Evolutionary conservation across 345 rosid genomes (phyloP).

Genomic region (Viola odorata): DNA sequence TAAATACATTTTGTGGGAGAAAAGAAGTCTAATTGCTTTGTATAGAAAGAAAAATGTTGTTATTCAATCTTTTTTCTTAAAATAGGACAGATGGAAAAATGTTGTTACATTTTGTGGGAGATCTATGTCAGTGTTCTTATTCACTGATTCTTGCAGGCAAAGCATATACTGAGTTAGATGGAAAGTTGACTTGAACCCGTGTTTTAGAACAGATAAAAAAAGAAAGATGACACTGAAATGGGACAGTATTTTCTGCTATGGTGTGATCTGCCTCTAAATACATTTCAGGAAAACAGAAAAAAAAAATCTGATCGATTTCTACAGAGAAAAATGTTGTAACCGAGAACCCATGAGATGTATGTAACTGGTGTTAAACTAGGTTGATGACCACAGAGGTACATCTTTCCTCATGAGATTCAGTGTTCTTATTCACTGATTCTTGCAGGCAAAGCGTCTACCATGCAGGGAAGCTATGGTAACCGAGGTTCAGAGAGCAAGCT

Average conservation of each 20-base stretch:
- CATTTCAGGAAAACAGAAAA: neutral
- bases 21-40: neutral
- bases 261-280: neutral
- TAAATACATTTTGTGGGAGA: no score
- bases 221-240: no score
- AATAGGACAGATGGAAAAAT: no score
- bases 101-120: no score
- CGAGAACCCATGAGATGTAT: neutral
- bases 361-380: neutral
- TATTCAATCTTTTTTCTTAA: no score
- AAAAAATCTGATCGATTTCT: neutral
- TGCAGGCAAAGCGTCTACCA: slow-evolving; percentile 70
- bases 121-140: slow-evolving; percentile 4
- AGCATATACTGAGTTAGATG: slow-evolving; percentile 37
- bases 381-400: neutral
- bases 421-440: slow-evolving; percentile 6
- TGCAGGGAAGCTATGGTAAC: slow-evolving; percentile 37
- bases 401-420: neutral
- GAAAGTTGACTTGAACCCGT: no score
- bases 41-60: neutral
- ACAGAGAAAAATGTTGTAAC: neutral
- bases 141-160: slow-evolving; percentile 39
- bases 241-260: neutral
- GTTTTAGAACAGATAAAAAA: no score
- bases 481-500: slow-evolving; percentile 38